phyloP scores from a whole-genome alignment of 257 asterid genomes.

The Solanum bukasovii region DNA sequence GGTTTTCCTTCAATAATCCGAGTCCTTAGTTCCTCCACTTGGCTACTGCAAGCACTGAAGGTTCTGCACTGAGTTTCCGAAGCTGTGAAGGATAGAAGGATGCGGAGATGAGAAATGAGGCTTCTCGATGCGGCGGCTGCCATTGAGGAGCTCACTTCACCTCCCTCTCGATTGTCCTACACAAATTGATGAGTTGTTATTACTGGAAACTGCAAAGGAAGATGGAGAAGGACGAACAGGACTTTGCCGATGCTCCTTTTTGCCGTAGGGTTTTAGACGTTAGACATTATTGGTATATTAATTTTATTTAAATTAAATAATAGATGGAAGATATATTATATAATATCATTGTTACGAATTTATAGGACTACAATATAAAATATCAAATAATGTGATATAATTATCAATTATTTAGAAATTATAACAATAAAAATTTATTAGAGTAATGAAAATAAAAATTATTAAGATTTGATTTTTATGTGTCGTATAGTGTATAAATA shows the following conservation, averaged over 20 bases:
- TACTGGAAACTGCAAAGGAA: not conserved
- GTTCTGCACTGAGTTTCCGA: conserved; percentile 17
- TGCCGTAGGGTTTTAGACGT: not conserved
- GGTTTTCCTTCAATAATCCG: conserved; percentile 42
- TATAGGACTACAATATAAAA: too few relatives aligned
- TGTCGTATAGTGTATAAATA: too few relatives aligned
- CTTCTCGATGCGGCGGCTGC: conserved; percentile 56
- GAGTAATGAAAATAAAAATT: too few relatives aligned
- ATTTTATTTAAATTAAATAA: too few relatives aligned
- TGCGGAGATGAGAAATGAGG: conserved; percentile 39
- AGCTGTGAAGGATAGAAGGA: conserved; percentile 2
- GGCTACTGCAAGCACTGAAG: conserved; percentile 5
- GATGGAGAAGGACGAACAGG: not conserved
- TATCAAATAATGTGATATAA: too few relatives aligned
- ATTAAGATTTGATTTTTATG: too few relatives aligned
- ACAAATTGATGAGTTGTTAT: not conserved
- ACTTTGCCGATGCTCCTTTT: not conserved
- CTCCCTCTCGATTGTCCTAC: not conserved
- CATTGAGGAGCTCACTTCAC: conserved; percentile 13
- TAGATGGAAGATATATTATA: too few relatives aligned
- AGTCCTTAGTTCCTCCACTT: conserved; percentile 5
- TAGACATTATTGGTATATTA: not conserved
- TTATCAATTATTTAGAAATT: too few relatives aligned
- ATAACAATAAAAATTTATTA: too few relatives aligned
- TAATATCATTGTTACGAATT: too few relatives aligned